Conservation (phyloP, 2,329 filamentous ascomycete genomes). For the Cladobotryum protrusum region DNA sequence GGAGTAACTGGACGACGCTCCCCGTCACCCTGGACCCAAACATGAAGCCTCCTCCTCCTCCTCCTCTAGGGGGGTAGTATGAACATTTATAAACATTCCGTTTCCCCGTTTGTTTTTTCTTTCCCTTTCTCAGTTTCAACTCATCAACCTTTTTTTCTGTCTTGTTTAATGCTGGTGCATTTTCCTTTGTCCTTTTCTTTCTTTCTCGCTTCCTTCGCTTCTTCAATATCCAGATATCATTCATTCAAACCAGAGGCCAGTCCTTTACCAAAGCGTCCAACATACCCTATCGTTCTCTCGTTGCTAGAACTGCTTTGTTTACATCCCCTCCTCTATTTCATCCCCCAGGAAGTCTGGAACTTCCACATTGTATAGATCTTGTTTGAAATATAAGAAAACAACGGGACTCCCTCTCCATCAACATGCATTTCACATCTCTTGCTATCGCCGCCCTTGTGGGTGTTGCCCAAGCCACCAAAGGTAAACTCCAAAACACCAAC, state of each 20-base stretch:
- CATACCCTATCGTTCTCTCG: conserved; percentile 2
- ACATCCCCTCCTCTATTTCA: conserved; percentile 22
- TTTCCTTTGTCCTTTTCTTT: conserved; percentile 15
- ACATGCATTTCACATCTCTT: conserved; percentile 48
- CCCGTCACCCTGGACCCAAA: conserved; percentile 9
- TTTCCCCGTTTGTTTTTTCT: conserved; percentile 12
- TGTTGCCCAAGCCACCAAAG: conserved; percentile 31
- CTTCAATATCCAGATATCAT: conserved; percentile 20
- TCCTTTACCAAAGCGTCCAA: conserved; percentile 24
- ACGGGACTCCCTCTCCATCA: conserved; percentile 21
- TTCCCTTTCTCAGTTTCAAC: conserved; percentile 16
- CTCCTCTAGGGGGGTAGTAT: too few relatives aligned
- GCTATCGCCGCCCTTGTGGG: conserved; percentile 42
- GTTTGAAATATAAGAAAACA: conserved; percentile 15
- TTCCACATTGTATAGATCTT: conserved; percentile 15
- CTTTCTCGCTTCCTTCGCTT: conserved; percentile 21
- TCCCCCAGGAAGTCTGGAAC: conserved; percentile 13
- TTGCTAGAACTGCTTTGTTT: conserved; percentile 12
- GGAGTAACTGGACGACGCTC: neutral
- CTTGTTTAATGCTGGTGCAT: conserved; percentile 11
- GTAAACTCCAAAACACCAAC: conserved; percentile 24
- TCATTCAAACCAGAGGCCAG: conserved; percentile 21
- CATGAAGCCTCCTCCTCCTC: neutral
- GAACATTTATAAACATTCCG: conserved; percentile 20
- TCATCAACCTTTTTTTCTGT: conserved; percentile 22